Evolutionary conservation across 495 filamentous ascomycete species (phyloP).

Genomic region (Penicillium riverlandense): DNA sequence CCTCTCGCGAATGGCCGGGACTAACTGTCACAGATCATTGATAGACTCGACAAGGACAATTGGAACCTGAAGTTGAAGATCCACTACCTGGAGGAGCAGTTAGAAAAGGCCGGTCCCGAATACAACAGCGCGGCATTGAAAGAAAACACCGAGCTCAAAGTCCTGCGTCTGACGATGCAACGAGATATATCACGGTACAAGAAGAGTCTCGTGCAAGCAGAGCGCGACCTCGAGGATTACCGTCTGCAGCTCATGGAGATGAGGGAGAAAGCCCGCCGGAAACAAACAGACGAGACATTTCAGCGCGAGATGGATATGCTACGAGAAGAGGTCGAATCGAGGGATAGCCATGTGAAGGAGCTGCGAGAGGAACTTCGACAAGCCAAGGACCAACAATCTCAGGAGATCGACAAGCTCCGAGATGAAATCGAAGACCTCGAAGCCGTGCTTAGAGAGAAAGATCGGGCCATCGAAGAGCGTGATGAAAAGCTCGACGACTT

Average conservation of each 20-base stretch:
- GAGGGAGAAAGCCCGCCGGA: slow-evolving; percentile 67
- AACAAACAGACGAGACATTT: slow-evolving; percentile 59
- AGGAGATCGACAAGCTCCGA: slow-evolving; percentile 54
- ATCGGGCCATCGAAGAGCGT: slow-evolving; percentile 54
- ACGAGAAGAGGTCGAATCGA: slow-evolving; percentile 49
- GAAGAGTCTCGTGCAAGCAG: slow-evolving; percentile 68
- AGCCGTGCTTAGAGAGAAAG: slow-evolving; percentile 56
- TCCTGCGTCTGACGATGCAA: slow-evolving; percentile 79
- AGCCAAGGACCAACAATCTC: slow-evolving; percentile 40
- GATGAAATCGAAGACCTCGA: slow-evolving; percentile 65
- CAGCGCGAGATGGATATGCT: slow-evolving; percentile 55
- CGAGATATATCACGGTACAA: slow-evolving; percentile 76
- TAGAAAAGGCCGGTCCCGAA: slow-evolving; percentile 77
- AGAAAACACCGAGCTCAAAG: slow-evolving; percentile 94
- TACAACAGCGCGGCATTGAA: slow-evolving; percentile 80
- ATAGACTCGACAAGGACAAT: slow-evolving; percentile 90
- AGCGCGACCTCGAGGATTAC: slow-evolving; percentile 75
- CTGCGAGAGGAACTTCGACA: slow-evolving; percentile 38
- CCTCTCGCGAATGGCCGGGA: background rate
- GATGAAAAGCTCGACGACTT: slow-evolving; percentile 59
- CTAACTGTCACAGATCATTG: slow-evolving; percentile 57
- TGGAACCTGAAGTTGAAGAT: slow-evolving; percentile 97
- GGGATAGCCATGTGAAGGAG: slow-evolving; percentile 44
- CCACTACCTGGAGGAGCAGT: slow-evolving; percentile 83
- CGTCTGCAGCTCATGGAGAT: slow-evolving; percentile 70